These are phyloP conservation scores for Pseudozyma sp. DNA, from an alignment of 1,284 basidiomycete species.

Conservation along the genomic window DNA sequence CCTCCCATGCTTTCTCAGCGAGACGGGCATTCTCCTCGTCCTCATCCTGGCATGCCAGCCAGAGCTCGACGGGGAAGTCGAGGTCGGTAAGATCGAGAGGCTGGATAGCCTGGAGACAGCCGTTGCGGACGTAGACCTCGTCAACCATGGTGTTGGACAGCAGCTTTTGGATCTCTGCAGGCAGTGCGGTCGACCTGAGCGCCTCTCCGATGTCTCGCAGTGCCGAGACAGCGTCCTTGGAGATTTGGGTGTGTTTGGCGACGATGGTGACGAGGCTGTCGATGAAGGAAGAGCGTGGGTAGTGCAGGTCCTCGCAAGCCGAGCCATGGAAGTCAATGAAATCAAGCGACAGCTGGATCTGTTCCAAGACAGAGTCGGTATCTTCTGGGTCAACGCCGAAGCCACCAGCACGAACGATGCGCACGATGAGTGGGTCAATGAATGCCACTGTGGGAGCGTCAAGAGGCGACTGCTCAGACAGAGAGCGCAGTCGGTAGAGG, in stretches of 20 bases:
- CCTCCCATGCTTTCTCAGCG: slow-evolving; percentile 89
- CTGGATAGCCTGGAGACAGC: slow-evolving; percentile 90
- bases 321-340: slow-evolving; percentile 86
- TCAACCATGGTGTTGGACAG: slow-evolving; percentile 83
- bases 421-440: slow-evolving; percentile 80
- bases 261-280: slow-evolving; percentile 81
- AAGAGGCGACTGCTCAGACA: slow-evolving; percentile 85
- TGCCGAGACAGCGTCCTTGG: slow-evolving; percentile 85
- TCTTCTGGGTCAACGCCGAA: slow-evolving; percentile 74
- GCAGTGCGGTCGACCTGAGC: slow-evolving; percentile 72
- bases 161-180: slow-evolving; percentile 71
- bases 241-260: slow-evolving; percentile 81
- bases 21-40: slow-evolving; percentile 91
- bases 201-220: slow-evolving; percentile 86
- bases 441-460: slow-evolving; percentile 88
- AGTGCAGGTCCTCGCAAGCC: slow-evolving; percentile 76
- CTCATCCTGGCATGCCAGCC: slow-evolving; percentile 89
- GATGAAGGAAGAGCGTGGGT: slow-evolving; percentile 72
- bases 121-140: slow-evolving; percentile 88
- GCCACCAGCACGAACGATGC: slow-evolving; percentile 79
- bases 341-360: slow-evolving; percentile 84
- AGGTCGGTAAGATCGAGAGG: slow-evolving; percentile 94
- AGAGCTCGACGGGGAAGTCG: slow-evolving; percentile 90
- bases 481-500: slow-evolving; percentile 84
- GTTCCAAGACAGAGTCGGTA: slow-evolving; percentile 83